Conservation (phyloP, 1,284 basidiomycete genomes). For the Austropuccinia psidii region DNA sequence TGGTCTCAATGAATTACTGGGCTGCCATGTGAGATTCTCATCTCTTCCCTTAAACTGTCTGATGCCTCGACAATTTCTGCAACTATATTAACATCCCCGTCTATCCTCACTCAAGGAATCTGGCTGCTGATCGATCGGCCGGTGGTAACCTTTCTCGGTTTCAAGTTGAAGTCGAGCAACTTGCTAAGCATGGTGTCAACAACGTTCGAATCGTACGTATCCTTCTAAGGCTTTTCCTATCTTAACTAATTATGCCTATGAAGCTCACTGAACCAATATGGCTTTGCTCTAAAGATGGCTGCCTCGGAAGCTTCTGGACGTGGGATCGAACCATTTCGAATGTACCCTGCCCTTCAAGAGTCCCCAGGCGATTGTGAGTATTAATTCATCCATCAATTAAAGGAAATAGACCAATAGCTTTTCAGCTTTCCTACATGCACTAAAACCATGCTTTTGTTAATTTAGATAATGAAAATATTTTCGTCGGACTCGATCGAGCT, state of each 20-base stretch:
- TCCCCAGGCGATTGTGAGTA: conserved; percentile 33
- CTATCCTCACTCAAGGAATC: conserved; percentile 39
- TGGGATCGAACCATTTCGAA: conserved; percentile 24
- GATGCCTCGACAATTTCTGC: not conserved
- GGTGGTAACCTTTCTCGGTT: conserved; percentile 39
- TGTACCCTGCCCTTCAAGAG: conserved; percentile 35
- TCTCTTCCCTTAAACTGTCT: not conserved
- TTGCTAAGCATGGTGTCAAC: conserved; percentile 40
- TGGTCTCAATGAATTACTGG: conserved; percentile 37
- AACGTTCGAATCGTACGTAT: conserved; percentile 42
- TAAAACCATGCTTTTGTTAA: conserved; percentile 7
- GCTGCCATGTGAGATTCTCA: not conserved
- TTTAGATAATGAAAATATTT: conserved; percentile 39
- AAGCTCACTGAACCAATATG: not conserved
- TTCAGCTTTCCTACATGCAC: not conserved
- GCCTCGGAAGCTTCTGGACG: conserved; percentile 19
- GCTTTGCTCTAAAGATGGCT: conserved; percentile 1
- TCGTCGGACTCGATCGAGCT: conserved; percentile 40
- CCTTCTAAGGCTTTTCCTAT: conserved; percentile 26
- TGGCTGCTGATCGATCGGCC: conserved; percentile 39
- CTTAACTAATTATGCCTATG: not conserved
- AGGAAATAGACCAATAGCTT: not conserved
- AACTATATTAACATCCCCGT: not conserved
- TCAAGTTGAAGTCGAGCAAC: conserved; percentile 40
- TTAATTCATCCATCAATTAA: not conserved